Evolutionary conservation across 257 asterid genomes (phyloP).

Genomic region (Solanum chilense): DNA sequence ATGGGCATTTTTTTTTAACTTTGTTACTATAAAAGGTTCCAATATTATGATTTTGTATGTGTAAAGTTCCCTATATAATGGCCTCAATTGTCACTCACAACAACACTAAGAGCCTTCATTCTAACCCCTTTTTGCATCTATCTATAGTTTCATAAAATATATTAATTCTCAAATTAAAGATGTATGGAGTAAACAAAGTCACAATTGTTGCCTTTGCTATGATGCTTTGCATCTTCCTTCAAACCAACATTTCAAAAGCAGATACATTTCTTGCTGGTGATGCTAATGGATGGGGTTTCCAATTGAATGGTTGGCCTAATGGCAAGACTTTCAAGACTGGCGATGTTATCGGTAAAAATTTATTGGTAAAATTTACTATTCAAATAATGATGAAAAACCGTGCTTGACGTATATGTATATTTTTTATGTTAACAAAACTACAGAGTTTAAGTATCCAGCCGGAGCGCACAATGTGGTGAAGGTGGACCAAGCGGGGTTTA

Average conservation of each 20-base stretch:
- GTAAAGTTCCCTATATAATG: background rate
- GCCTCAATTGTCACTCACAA: background rate
- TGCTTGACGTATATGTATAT: fast-evolving
- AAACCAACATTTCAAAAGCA: background rate
- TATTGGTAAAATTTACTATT: background rate
- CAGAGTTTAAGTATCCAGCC: background rate
- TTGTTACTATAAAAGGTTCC: background rate
- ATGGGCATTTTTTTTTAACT: background rate
- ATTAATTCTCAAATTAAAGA: background rate
- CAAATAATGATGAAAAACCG: background rate
- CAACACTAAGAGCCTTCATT: background rate
- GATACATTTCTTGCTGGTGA: background rate
- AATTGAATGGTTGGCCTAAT: background rate
- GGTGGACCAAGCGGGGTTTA: background rate
- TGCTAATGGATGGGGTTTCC: background rate
- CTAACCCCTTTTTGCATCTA: background rate
- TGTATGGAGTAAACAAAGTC: background rate
- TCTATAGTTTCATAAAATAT: background rate
- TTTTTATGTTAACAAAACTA: background rate
- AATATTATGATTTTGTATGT: background rate
- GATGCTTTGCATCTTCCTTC: background rate
- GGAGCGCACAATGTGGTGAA: background rate
- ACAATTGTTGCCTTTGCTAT: background rate
- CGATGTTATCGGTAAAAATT: background rate
- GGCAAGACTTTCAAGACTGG: background rate